Evolutionary conservation across 1,139 yeast genomes (phyloP), one percentile per base, ranked within the genome.

Genomic region (Scheffersomyces insectosa): DNA sequence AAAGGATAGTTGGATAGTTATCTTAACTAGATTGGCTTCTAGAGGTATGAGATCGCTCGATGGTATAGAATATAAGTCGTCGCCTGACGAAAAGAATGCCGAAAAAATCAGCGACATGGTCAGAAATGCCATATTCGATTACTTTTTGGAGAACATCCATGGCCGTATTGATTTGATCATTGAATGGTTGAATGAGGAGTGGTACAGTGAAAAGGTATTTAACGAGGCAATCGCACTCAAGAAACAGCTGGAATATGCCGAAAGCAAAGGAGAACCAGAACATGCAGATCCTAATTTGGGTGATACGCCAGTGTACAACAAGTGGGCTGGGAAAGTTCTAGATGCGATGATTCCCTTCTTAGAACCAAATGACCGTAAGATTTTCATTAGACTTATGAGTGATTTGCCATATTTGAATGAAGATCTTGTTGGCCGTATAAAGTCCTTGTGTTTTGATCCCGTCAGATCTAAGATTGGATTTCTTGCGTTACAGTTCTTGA

Each of bases 101-200:
- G 63, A 66, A 14, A 76, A 69, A 43, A 63, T 84, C 56, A 73
- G 88, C 44, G 79, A 82, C 45, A 61, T 81, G 55, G 79, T 91
- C 12, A 73, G 97, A 50, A 80, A 78, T 12, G 80, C 89, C 11
- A 68, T 95, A 8, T 84, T 86, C 50, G 82, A 82, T 33, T 87
- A 85, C 60, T 85, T 89, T 45, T 72, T 89, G 56, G 84, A 79
- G 14, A 88, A 86, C 56, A 85, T 91, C 51, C 85, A 87, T 46
- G 75, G 72, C 10, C 71, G 93, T 34, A 76, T 91, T 12, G 96
- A 88, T 48, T 68, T 85, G 33, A 82, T 88, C n/a, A 82, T 91
- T 32, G 90, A 87, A 48, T 95, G 99, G 99, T 70, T 95, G 42
- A 91, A 88, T 56, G 99, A 93, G 63, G 99, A 95, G 63, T 95